Conservation (phyloP, 805 yeast species). For the Suhomyces sp. region DNA sequence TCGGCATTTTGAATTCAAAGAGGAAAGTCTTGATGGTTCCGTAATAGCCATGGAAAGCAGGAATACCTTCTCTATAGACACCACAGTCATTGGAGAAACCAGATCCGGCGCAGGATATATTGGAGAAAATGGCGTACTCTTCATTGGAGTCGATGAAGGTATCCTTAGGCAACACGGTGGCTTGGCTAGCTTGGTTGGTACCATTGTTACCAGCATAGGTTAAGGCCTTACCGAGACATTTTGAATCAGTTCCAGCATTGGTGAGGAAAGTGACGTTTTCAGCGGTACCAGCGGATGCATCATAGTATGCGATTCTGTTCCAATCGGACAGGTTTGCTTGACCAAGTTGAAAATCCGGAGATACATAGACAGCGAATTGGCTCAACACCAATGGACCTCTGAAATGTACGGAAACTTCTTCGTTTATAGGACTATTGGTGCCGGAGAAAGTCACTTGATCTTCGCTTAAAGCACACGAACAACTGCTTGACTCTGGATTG, state of each 20-base stretch:
- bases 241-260: slow-evolving; percentile 56
- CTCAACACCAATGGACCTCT: slow-evolving; percentile 69
- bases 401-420: slow-evolving; percentile 72
- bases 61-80: slow-evolving; percentile 70
- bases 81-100: slow-evolving; percentile 65
- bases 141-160: slow-evolving; percentile 54
- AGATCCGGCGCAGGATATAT: slow-evolving; percentile 54
- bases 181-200: slow-evolving; percentile 38
- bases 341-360: slow-evolving; percentile 40
- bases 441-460: slow-evolving; percentile 51
- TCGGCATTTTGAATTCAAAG: slow-evolving; percentile 69
- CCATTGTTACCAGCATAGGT: slow-evolving; percentile 64
- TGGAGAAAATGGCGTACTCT: slow-evolving; percentile 62
- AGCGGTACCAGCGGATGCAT: slow-evolving; percentile 46
- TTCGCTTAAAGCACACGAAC: slow-evolving; percentile 45
- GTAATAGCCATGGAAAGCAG: slow-evolving; percentile 70
- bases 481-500: slow-evolving; percentile 40
- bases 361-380: slow-evolving; percentile 61
- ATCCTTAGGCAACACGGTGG: slow-evolving; percentile 50
- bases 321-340: slow-evolving; percentile 43
- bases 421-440: slow-evolving; percentile 62
- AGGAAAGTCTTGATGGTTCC: slow-evolving; percentile 71
- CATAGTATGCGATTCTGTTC: slow-evolving; percentile 61
- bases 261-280: slow-evolving; percentile 69
- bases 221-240: slow-evolving; percentile 69